A percentile compares a stretch with the other conserved stretches of the same genome.
phyloP scores from a whole-genome alignment of 2,329 filamentous ascomycete genomes.

The Chrysoporthe austroafricana region DNA sequence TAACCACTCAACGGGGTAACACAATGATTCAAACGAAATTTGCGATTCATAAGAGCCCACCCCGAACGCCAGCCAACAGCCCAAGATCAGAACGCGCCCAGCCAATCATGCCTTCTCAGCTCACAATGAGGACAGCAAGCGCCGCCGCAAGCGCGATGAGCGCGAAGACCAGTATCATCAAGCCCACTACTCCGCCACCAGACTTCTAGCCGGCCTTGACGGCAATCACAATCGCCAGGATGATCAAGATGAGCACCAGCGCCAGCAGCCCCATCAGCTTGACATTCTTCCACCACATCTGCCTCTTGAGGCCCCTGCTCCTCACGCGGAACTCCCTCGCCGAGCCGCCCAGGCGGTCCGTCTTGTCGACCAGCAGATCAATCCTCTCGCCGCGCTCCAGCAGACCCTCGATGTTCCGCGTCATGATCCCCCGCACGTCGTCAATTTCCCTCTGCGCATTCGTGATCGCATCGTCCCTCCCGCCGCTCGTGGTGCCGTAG shows the following conservation, averaged over 20 bases:
- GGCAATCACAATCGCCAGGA: conserved; percentile 59
- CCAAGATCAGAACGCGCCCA: background rate
- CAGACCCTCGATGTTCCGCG: conserved; percentile 88
- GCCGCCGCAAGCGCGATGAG: background rate
- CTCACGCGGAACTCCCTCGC: conserved; percentile 89
- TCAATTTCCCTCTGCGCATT: conserved; percentile 91
- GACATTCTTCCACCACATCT: conserved; percentile 99
- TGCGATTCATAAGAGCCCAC: background rate
- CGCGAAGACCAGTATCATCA: conserved; percentile 18
- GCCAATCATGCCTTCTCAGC: background rate
- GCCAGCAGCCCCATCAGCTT: conserved; percentile 84
- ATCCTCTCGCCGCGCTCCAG: conserved; percentile 91
- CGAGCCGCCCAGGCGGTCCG: conserved; percentile 84
- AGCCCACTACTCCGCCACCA: conserved; percentile 2
- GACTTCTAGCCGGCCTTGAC: conserved; percentile 46
- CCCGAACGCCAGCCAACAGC: conserved; percentile 20
- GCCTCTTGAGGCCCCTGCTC: conserved; percentile 81
- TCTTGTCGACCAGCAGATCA: conserved; percentile 94
- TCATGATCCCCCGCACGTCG: conserved; percentile 91
- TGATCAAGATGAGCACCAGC: conserved; percentile 67
- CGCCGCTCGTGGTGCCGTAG: conserved; percentile 77
- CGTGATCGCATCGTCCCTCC: conserved; percentile 78
- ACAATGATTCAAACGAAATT: background rate
- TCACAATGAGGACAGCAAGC: conserved; percentile 4
- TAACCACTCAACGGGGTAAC: background rate